Conservation (phyloP, 2,329 filamentous ascomycete genomes). For the Cladobotryum protrusum region DNA sequence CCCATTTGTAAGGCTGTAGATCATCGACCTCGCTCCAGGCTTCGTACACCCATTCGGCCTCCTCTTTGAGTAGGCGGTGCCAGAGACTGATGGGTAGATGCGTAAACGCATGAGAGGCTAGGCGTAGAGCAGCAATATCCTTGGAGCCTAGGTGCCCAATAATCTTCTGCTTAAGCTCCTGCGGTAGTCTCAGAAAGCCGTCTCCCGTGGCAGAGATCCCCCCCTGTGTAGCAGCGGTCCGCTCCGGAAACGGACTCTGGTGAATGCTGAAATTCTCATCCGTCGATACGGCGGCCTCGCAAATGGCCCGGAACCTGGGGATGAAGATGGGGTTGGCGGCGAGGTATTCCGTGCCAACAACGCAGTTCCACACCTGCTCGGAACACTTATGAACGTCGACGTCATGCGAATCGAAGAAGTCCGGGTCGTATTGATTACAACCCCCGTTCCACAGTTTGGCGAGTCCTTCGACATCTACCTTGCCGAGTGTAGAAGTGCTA, state of each 20-base stretch:
- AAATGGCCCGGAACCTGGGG: slow-evolving; percentile 5
- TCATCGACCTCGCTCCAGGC: slow-evolving; percentile 4
- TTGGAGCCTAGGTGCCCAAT: slow-evolving; percentile 4
- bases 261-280: slow-evolving; percentile 1
- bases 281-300: not conserved
- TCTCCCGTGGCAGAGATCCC: not conserved
- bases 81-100: slow-evolving; percentile 8
- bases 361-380: slow-evolving; percentile 1
- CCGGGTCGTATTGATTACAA: not conserved
- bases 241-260: slow-evolving; percentile 4
- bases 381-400: not conserved
- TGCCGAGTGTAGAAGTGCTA: slow-evolving; percentile 14
- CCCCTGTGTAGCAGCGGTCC: not conserved
- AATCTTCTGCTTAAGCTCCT: slow-evolving; percentile 6
- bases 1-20: slow-evolving; percentile 5
- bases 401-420: slow-evolving; percentile 2
- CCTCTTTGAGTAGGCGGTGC: slow-evolving; percentile 1
- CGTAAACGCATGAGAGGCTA: slow-evolving; percentile 4
- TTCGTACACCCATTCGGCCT: slow-evolving; percentile 9
- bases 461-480: slow-evolving; percentile 17
- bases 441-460: slow-evolving; percentile 8
- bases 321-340: slow-evolving; percentile 13
- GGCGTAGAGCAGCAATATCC: slow-evolving; percentile 4
- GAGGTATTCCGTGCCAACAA: slow-evolving; percentile 9
- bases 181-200: slow-evolving; percentile 1